A percentile compares a stretch with the other conserved stretches of the same genome.
These are phyloP conservation scores for Botrytis porri DNA, from an alignment of 2,329 filamentous ascomycete genomes.

Conservation along the genomic window DNA sequence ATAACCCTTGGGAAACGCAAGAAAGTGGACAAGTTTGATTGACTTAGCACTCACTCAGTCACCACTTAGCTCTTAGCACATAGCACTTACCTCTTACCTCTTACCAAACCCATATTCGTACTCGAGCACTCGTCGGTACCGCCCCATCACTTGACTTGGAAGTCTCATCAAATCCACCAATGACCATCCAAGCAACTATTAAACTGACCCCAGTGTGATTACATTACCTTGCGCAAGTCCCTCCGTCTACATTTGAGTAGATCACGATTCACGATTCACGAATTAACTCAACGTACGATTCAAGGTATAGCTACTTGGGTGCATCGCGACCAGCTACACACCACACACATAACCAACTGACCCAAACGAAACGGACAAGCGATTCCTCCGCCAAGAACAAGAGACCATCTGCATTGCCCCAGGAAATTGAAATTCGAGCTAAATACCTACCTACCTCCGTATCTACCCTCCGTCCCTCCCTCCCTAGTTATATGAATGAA, in stretches of 20 bases:
- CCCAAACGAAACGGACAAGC: neutral
- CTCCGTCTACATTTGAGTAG: neutral
- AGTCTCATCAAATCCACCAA: conserved; percentile 5
- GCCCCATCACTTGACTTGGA: conserved; percentile 8
- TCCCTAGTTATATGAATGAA: neutral
- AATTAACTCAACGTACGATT: neutral
- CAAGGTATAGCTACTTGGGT: neutral
- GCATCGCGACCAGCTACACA: neutral
- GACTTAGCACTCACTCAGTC: neutral
- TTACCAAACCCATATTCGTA: neutral
- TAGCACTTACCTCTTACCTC: neutral
- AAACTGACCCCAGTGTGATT: neutral
- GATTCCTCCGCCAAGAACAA: neutral
- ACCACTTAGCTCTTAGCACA: too few species aligned
- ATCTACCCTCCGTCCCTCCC: neutral
- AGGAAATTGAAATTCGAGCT: neutral
- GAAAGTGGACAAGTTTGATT: neutral
- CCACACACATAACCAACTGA: neutral
- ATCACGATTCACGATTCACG: conserved; percentile 8
- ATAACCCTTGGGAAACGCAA: neutral
- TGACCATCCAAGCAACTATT: neutral
- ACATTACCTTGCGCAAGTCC: neutral
- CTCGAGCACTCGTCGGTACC: neutral
- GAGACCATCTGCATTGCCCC: neutral
- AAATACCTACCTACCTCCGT: neutral